Base-by-base conservation (phyloP, 1,284 basidiomycete species). In the Heterobasidion occidentale region DNA sequence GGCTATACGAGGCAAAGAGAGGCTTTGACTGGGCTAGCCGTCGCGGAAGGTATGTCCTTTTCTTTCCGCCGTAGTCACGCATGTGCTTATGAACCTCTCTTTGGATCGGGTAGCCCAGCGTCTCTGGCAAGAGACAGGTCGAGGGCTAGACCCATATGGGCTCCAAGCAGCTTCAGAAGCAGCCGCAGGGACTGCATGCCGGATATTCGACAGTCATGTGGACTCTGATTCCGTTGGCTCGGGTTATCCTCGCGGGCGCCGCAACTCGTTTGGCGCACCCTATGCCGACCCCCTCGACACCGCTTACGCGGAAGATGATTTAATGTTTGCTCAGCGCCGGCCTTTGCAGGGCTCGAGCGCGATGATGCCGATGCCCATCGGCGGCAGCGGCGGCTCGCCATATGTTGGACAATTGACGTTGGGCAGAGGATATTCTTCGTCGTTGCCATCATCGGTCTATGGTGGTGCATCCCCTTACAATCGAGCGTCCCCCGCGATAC, bases 161-260 rank as follows among this genome's bases (percentile, higher is more conserved):
- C 72, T 77, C 42, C 70, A 71, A 50, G 69, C 72, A 46, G 77
- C 80, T 9, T 75, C 76, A 27, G 82, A 84, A 60, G 68, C 79
- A 3, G 82, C 83, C 4, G 82, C 81, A 33, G 77, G 77, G 45
- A 83, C 81, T 2, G 80, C 78, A 1, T 75, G 75, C n/a, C 68
- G 71, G 34, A 74, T 83, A 15, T 78, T 79, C 54, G 72, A 70
- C 56, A 58, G 59, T 45, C 49, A 46, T 17, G 51, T 57, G 19
- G 56, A 56, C 9, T 14, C 35, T 0, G 27, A 4, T 27, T 5
- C 3, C 4, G 27, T 5, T 3, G 53, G 53, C 12, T 7, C 5
- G 3, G 59, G 53, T 33, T 55, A 57, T 47, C 51, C 53, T 54
- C 61, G 58, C 47, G 35, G 44, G 19, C 58, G 60, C 27, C 36